phyloP scores from a whole-genome alignment of 2,329 filamentous ascomycete genomes.

The Colletotrichum abscissum region DNA sequence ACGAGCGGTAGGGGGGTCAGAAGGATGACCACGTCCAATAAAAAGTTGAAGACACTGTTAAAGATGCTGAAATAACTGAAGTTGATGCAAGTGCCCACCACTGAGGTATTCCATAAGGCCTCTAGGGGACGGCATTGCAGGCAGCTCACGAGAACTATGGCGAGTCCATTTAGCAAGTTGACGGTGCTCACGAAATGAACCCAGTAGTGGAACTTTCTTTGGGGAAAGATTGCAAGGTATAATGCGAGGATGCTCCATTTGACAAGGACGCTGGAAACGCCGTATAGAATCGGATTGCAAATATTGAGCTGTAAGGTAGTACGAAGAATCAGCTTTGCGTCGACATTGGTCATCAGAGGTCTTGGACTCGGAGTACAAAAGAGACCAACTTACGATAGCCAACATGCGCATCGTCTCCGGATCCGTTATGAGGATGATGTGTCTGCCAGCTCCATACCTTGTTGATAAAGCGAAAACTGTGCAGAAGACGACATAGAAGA shows the following conservation, averaged over 20 bases:
- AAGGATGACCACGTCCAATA: slow-evolving; percentile 10
- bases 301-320: slow-evolving; percentile 9
- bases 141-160: slow-evolving; percentile 22
- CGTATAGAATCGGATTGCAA: slow-evolving; percentile 22
- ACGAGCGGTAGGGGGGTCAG: slow-evolving; percentile 16
- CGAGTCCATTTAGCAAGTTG: slow-evolving; percentile 15
- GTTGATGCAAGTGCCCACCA: slow-evolving; percentile 12
- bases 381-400: slow-evolving; percentile 15
- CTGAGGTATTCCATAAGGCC: neutral
- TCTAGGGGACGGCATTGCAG: slow-evolving; percentile 18
- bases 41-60: slow-evolving; percentile 25
- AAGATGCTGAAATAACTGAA: slow-evolving; percentile 25
- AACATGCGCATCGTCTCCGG: slow-evolving; percentile 24
- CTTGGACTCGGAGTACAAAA: neutral
- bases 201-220: slow-evolving; percentile 18
- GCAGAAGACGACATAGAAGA: slow-evolving; percentile 23
- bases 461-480: slow-evolving; percentile 26
- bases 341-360: neutral
- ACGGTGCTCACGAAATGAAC: slow-evolving; percentile 14
- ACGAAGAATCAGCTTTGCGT: neutral
- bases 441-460: slow-evolving; percentile 22
- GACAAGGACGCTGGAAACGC: slow-evolving; percentile 14
- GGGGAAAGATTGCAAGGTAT: slow-evolving; percentile 19
- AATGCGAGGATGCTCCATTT: slow-evolving; percentile 27
- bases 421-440: slow-evolving; percentile 24